These are phyloP conservation scores for Boletus edulis DNA, from an alignment of 768 basidiomycete genomes.

Conservation along the genomic window DNA sequence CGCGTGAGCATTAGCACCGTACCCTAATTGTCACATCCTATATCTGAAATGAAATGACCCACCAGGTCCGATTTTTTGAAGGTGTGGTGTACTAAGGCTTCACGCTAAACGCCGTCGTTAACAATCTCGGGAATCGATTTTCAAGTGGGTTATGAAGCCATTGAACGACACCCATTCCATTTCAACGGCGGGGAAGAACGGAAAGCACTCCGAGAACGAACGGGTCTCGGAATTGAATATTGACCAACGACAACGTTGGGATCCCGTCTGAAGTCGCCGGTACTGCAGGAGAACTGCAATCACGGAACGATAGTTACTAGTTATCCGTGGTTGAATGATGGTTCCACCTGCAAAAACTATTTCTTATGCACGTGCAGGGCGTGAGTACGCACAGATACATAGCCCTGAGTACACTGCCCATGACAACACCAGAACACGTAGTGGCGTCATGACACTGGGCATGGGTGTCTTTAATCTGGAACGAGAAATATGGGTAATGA, in stretches of 20 bases:
- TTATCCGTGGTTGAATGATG: background rate
- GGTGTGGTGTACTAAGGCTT: background rate
- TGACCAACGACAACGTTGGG: background rate
- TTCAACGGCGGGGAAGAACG: background rate
- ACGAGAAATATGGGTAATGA: constrained; percentile 7
- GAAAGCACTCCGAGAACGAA: constrained; percentile 2
- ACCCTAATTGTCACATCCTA: constrained; percentile 1
- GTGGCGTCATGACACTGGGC: constrained; percentile 23
- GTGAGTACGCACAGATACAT: constrained; percentile 17
- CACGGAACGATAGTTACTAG: background rate
- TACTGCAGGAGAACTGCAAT: background rate
- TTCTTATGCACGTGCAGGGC: constrained; percentile 16
- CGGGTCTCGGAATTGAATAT: background rate
- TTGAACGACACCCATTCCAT: constrained; percentile 8
- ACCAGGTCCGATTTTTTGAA: constrained; percentile 11
- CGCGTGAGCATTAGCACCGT: constrained; percentile 4
- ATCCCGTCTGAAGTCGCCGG: background rate
- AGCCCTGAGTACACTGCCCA: constrained; percentile 21
- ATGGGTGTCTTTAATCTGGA: background rate
- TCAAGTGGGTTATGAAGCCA: constrained; percentile 4
- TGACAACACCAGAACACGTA: constrained; percentile 17
- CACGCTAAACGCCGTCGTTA: constrained; percentile 19
- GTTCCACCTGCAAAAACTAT: constrained; percentile 2
- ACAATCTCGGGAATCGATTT: background rate
- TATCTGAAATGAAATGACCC: constrained; percentile 14